A percentile compares a stretch with the other conserved stretches of the same genome.
Conservation (phyloP, 768 basidiomycete species). For the Mycena belliarum region DNA sequence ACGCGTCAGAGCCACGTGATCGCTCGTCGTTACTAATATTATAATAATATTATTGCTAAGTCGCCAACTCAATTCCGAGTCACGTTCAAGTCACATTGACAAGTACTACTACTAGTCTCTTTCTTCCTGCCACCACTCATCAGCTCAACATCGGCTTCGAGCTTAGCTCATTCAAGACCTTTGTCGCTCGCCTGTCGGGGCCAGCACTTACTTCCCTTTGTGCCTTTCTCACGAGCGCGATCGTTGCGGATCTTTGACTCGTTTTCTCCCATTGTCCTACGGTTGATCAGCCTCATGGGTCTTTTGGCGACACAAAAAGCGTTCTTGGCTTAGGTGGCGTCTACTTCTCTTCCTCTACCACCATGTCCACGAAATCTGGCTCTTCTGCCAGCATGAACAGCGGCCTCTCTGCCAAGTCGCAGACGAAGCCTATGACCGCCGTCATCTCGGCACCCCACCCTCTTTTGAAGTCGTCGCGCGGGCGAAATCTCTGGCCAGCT, state of each 20-base stretch:
- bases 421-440: constrained; percentile 9
- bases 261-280: constrained; percentile 18
- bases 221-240: not conserved
- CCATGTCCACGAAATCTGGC: constrained; percentile 10
- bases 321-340: not conserved
- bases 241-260: constrained; percentile 2
- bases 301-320: not conserved
- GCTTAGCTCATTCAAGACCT: no score
- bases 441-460: constrained; percentile 12
- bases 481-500: constrained; percentile 16
- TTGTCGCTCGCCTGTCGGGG: no score
- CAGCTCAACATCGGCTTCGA: no score
- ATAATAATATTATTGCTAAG: no score
- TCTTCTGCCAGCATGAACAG: constrained; percentile 8
- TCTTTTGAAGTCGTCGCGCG: constrained; percentile 22
- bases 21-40: no score
- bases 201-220: no score
- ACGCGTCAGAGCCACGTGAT: no score
- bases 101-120: no score
- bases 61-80: no score
- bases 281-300: constrained; percentile 2
- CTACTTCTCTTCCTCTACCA: not conserved
- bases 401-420: constrained; percentile 7
- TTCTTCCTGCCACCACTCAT: no score
- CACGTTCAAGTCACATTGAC: no score